Evolutionary conservation across 768 basidiomycete species (phyloP), one percentile per base, ranked within the genome.

Genomic region (Serendipita sp.): DNA sequence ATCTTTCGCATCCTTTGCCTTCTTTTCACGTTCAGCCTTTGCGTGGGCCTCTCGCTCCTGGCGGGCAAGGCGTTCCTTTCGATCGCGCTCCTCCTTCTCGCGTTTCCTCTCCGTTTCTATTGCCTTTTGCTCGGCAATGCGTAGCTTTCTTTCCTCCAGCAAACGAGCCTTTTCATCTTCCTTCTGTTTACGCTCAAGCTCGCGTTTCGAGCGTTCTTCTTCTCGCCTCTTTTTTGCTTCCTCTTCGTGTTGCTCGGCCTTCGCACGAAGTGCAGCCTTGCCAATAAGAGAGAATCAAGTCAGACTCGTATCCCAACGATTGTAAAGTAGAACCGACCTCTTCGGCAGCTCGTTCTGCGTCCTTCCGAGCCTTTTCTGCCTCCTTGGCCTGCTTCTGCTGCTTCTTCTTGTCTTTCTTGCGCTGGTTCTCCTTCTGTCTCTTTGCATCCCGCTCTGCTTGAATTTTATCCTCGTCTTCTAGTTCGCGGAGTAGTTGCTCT

Each of bases 351-450:
- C 85, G 85, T 74, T 90, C 91, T 3, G 89, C 90, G 23, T 90
- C 89, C 68, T 83, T 83, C 23, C 80, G 81, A 5, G 90, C 89
- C 66, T 84, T 83, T 74, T 94, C 93, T 72, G 91, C 90, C 67
- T 98, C 96, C 72, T 95, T 95, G 47, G 86, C 89, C 68, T 83
- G 78, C 75, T 95, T 96, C 77, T 96, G 93, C 73, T 83, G 84
- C 77, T 79, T 85, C 82, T 92, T 93, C 79, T 97, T 97, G 75
- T 97, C 96, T 81, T 97, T 99, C 82, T 96, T 98, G 82, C 94
- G 94, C 82, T 96, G 93, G 76, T 91, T 90, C 67, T 85, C 88
- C 73, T 89, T 89, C 74, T 91, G 90, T 75, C 84, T 85, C 81
- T 96, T 95, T 64, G 85, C 88, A 77, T 96, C 94, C 69, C 84